Evolutionary conservation across 495 filamentous ascomycete species (phyloP).

Genomic region (Aspergillus indologenus): DNA sequence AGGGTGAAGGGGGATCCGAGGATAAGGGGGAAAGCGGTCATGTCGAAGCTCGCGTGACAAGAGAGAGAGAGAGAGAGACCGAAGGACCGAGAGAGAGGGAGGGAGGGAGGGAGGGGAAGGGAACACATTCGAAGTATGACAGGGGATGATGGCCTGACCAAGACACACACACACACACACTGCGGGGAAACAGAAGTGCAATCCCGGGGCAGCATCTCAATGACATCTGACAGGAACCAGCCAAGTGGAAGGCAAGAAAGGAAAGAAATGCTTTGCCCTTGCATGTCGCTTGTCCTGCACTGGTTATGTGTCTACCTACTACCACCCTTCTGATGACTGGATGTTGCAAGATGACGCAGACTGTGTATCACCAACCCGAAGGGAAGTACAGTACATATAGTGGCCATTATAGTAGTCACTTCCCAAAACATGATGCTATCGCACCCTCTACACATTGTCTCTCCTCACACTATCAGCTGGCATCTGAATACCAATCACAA

Average conservation of each 20-base stretch:
- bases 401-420: too few relatives aligned
- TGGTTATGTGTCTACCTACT: not conserved
- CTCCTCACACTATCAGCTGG: too few relatives aligned
- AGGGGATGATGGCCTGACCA: conserved; percentile 9
- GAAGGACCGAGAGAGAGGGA: too few relatives aligned
- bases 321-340: too few relatives aligned
- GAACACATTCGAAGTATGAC: not conserved
- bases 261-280: not conserved
- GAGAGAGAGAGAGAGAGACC: too few relatives aligned
- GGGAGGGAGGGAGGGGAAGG: not conserved
- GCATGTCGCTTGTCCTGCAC: not conserved
- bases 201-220: not conserved
- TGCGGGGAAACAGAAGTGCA: conserved; percentile 6
- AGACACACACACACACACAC: conserved; percentile 3
- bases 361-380: not conserved
- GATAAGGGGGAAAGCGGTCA: not conserved
- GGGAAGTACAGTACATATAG: too few relatives aligned
- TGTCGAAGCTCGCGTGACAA: not conserved
- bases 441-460: too few relatives aligned
- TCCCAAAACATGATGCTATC: too few relatives aligned
- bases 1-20: not conserved
- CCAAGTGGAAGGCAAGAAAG: not conserved
- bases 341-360: not conserved
- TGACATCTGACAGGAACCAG: not conserved
- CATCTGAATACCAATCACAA: not conserved